Conservation (phyloP, 139 green algal species). For the Eudorina sp. region DNA sequence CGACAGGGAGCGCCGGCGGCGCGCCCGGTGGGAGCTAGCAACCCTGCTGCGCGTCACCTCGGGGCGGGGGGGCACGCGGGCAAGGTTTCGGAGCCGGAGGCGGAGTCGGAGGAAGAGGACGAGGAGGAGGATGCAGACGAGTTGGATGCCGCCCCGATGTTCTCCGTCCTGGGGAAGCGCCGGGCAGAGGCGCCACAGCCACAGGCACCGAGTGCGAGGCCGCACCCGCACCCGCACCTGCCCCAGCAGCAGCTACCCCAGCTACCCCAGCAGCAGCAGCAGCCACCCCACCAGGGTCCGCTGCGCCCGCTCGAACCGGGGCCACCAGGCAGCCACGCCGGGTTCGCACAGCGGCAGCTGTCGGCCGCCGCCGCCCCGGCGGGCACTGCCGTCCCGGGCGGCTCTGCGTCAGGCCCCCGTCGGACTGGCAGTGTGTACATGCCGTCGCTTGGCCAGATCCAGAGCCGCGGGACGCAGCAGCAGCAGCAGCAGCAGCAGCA, state of each 20-base stretch:
- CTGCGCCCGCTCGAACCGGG: too few species aligned
- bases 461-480: neutral
- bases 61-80: too few species aligned
- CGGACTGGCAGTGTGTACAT: slow-evolving; percentile 16
- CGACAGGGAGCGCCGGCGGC: too few species aligned
- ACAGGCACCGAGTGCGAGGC: neutral
- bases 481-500: neutral
- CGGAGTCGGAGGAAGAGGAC: neutral
- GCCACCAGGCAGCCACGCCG: too few species aligned
- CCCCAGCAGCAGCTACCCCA: neutral
- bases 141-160: neutral
- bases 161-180: slow-evolving; percentile 35
- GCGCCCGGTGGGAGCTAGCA: too few species aligned
- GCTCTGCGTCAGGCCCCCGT: neutral
- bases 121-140: neutral
- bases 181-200: neutral
- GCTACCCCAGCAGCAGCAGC: neutral
- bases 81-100: neutral
- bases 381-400: too few species aligned
- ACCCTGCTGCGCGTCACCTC: too few species aligned
- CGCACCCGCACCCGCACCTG: neutral
- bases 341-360: too few species aligned
- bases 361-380: too few species aligned
- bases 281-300: neutral
- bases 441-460: slow-evolving; percentile 18